Evolutionary conservation across 208 protist species (phyloP).

Genomic region (Leishmania braziliensis): DNA sequence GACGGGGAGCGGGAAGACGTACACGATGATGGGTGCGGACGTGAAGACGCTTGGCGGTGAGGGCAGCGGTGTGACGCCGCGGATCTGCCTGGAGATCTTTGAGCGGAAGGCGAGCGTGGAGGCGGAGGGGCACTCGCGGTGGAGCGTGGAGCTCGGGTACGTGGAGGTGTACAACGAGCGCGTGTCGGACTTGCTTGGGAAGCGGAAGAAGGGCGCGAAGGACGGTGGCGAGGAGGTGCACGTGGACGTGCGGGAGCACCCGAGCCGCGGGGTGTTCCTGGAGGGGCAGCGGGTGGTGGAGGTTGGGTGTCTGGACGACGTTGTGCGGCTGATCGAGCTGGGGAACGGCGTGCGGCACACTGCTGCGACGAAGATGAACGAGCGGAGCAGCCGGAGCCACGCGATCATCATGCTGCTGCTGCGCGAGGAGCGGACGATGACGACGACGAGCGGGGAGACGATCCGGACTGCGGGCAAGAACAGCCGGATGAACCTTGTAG

Average conservation of each 20-base stretch:
- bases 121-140: constrained; percentile 44
- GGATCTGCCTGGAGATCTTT: constrained; percentile 82
- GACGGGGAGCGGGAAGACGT: constrained; percentile 92
- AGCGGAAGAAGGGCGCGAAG: constrained; percentile 92
- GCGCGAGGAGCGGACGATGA: constrained; percentile 51
- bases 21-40: constrained; percentile 83
- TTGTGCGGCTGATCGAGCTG: constrained; percentile 41
- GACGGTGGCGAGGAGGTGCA: constrained; percentile 52
- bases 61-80: constrained; percentile 76
- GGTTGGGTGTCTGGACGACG: constrained; percentile 68
- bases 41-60: constrained; percentile 34
- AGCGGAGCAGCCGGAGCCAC: constrained; percentile 45
- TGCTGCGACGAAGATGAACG: constrained; percentile 57
- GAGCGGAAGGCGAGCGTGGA: constrained; percentile 63
- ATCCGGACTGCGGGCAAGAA: constrained; percentile 70
- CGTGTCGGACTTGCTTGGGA: constrained; percentile 76
- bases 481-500: constrained; percentile 90
- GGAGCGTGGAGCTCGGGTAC: constrained; percentile 74
- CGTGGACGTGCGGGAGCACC: not conserved
- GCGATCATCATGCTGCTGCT: constrained; percentile 75
- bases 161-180: constrained; percentile 93
- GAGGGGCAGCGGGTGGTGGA: constrained; percentile 86
- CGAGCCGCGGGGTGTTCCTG: constrained; percentile 23
- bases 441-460: constrained; percentile 65
- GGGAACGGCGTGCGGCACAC: constrained; percentile 52